Evolutionary conservation across 2,329 filamentous ascomycete species (phyloP), one percentile per base, ranked within the genome.

Genomic region (Colletotrichum liaoningense): DNA sequence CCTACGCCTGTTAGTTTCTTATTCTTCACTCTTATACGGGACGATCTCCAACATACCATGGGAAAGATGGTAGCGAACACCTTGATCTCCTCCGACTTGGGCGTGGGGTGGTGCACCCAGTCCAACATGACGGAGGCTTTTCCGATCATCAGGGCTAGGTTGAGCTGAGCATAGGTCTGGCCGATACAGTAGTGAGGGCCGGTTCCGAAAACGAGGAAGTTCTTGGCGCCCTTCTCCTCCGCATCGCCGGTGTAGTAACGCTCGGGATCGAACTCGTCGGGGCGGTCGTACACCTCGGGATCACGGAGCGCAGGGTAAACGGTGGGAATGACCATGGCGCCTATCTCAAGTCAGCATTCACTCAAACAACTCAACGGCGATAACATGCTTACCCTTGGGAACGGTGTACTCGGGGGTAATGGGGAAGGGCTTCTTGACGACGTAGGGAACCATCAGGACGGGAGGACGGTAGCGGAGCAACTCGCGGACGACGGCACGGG

Each of bases 11-110:
- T 74, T 54, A 75, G 74, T 46, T 52, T 60, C 49, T 24, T 22
- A 16, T 49, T 55, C 2, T 1, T 30, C 28, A 8, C 68, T 52
- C 28, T 69, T 77, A 62, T 77, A 75, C 59, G 9, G 38, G 14
- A 22, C 28, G 26, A 30, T 12, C 11, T 22, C 24, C 7, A 64
- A 86, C 92, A 83, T 85, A 97, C 95, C 93, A 93, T 93, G 69
- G 97, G 97, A 89, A 99, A 99, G 78, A 99, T 97, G 33, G 95
- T 98, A 54, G 97, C 97, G 85, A 98, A 99, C 77, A 98, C 96
- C 87, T 97, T 96, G 84, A 99, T 98, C 84, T 97, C 93, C 86
- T 99, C 97, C 0, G 94, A 97, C 72, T 88, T 80, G 0, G 93
- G 91, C 12, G 97, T 98, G 22, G 95, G 85, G 81, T 95, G 91